Evolutionary conservation across 108 stramenopile species (phyloP).

Genomic region (Epipyxis sp.): DNA sequence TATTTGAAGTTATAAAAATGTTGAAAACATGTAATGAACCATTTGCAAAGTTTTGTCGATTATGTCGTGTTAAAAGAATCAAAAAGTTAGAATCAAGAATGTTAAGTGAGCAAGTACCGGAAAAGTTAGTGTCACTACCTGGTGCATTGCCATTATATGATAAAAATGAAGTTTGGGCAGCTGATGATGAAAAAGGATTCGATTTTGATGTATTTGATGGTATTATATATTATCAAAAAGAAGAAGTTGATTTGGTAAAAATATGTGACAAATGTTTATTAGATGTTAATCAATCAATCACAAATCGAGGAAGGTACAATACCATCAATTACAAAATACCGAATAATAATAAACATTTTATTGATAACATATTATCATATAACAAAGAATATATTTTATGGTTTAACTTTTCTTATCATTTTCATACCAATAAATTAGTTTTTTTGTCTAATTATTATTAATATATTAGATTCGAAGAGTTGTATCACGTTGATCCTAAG

Average conservation of each 20-base stretch:
- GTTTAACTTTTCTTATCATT: background rate
- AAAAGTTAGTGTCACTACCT: background rate
- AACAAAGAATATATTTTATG: too few relatives aligned
- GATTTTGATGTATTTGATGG: background rate
- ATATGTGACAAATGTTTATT: slow-evolving; percentile 1
- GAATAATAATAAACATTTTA: too few relatives aligned
- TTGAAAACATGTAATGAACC: background rate
- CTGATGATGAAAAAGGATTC: background rate
- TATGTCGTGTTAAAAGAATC: background rate
- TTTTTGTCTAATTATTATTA: background rate
- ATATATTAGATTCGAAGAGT: background rate
- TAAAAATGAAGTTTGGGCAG: background rate
- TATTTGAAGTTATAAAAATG: background rate
- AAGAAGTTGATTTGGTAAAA: background rate
- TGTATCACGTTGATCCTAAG: background rate
- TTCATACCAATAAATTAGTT: background rate
- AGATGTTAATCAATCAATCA: background rate
- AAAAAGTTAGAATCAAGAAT: background rate
- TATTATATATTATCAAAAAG: background rate
- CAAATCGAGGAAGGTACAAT: background rate
- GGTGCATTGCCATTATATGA: background rate
- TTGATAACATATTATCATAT: too few relatives aligned
- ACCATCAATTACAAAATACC: background rate
- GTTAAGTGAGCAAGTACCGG: background rate
- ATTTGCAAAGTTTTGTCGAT: background rate